Conservation (phyloP, 2,329 filamentous ascomycete genomes). For the Scopulariopsis brevicaulis region DNA sequence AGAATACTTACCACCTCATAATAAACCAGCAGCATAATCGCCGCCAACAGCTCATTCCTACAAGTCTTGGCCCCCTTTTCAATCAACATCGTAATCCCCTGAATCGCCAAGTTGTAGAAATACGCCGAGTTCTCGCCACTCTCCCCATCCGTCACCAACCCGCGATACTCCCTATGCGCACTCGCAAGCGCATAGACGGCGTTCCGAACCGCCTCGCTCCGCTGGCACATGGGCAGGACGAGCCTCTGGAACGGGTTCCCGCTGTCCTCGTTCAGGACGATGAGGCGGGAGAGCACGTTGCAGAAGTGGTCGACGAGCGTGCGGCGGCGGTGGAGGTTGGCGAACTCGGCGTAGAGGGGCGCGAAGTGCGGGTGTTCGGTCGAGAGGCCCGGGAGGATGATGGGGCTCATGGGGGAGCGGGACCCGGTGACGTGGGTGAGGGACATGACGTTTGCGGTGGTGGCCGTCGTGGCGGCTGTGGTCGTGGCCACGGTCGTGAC, state of each 20-base stretch:
- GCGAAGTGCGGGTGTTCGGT: constrained; percentile 18
- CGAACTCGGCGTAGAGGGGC: constrained; percentile 46
- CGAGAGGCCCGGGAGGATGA: constrained; percentile 10
- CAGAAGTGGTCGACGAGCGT: constrained; percentile 51
- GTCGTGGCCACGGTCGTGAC: too few species aligned
- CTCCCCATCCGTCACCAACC: constrained; percentile 26
- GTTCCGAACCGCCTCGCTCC: constrained; percentile 55
- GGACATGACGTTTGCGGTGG: background rate
- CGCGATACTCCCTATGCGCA: constrained; percentile 66
- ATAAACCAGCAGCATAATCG: constrained; percentile 51
- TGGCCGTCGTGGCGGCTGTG: background rate
- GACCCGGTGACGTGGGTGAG: background rate
- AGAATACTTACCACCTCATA: constrained; percentile 47
- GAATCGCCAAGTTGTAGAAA: constrained; percentile 49
- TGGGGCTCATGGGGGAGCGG: background rate
- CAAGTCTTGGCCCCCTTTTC: constrained; percentile 36
- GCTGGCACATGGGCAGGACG: constrained; percentile 46
- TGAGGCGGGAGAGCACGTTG: constrained; percentile 52
- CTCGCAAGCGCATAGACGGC: constrained; percentile 76
- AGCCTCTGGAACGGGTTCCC: constrained; percentile 54
- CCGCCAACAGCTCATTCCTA: constrained; percentile 45
- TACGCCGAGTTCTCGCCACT: constrained; percentile 39
- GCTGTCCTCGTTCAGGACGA: constrained; percentile 51
- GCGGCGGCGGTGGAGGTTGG: constrained; percentile 38
- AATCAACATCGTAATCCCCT: constrained; percentile 45